Percentiles rank a stretch among this genome's conserved stretches.
phyloP scores from a whole-genome alignment of 2,329 filamentous ascomycete species.

The Ophiosphaerella herpotricha region DNA sequence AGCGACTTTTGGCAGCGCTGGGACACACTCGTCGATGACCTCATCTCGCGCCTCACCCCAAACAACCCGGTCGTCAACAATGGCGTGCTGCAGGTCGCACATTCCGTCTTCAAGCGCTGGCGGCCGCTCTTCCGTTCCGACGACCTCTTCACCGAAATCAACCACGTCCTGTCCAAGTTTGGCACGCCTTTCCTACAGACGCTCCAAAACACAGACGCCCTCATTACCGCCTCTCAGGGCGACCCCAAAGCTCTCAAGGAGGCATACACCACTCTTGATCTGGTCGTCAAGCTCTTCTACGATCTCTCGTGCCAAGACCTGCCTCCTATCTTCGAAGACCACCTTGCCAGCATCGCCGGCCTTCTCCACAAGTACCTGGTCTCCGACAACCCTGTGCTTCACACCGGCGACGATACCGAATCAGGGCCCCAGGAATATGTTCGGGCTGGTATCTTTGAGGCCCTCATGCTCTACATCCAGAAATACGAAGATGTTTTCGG shows the following conservation, averaged over 20 bases:
- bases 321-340: conserved; percentile 90
- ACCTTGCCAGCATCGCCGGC: conserved; percentile 74
- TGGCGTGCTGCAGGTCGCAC: conserved; percentile 93
- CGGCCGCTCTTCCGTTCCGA: conserved; percentile 91
- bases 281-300: conserved; percentile 90
- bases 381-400: conserved; percentile 82
- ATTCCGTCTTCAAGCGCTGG: conserved; percentile 98
- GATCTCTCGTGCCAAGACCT: conserved; percentile 98
- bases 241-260: conserved; percentile 75
- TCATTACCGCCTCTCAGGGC: conserved; percentile 73
- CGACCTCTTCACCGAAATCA: conserved; percentile 91
- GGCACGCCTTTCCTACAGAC: conserved; percentile 81
- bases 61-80: conserved; percentile 85
- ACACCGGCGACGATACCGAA: conserved; percentile 88
- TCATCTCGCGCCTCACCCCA: conserved; percentile 83
- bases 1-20: conserved; percentile 96
- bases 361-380: conserved; percentile 91
- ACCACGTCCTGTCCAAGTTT: conserved; percentile 89
- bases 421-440: conserved; percentile 82
- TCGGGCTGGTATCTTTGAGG: conserved; percentile 92
- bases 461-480: conserved; percentile 83
- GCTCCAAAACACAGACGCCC: conserved; percentile 71
- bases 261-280: conserved; percentile 83
- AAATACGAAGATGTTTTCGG: conserved; percentile 97
- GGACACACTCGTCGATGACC: conserved; percentile 93